Base-by-base conservation (phyloP, 768 basidiomycete genomes). In the Boletellus ananas region DNA sequence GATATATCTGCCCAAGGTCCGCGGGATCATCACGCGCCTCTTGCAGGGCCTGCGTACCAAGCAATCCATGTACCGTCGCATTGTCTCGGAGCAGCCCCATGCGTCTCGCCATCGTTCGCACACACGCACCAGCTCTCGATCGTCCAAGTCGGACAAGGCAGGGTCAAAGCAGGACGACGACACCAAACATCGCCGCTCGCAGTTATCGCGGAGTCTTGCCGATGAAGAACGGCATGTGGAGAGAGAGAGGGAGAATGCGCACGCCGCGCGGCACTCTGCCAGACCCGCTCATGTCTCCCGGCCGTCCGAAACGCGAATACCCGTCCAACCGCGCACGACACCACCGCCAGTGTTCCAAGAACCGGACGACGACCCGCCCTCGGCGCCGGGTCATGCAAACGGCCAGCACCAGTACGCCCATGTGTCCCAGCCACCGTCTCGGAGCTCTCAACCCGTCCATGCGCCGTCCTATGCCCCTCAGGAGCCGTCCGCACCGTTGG, bases 1-100 rank as follows among this genome's bases (percentile, higher is more conserved):
- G 40, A 72, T 85, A 2, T 96, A 91, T 71, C 83, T 97, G 4
- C 95, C 95, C 21, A 82, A 79, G 56, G 94, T 99, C 41, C 85
- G 95, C 46, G 78, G 79, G 60, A 95, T 96, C 63, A 97, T 98
- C 63, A 94, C 93, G 33, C 84, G 80, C 62, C 76, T 99, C n/a
- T 70, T 99, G 27, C 88, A 93, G 60, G 95, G 94, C 13, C 76
- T 99, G n/a, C 87, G 94, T 44, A 79, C 73, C 43, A 97, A 97
- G 68, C 95, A 99, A 70, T 84, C 87, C 34, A 76, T 84, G 56
- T 96, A 95, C 69, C 83, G 92, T 20, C 80, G 82, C 57, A 79
- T 87, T 51, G 77, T 85, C 23, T 80, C 83, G 25, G 84, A 87
- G 52, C 76, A 79, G 49, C 74, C 76, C 50, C 76, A 78, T 6